Conservation (phyloP, 1,139 yeast genomes). For the Hemisphaericaspora subhashii region DNA sequence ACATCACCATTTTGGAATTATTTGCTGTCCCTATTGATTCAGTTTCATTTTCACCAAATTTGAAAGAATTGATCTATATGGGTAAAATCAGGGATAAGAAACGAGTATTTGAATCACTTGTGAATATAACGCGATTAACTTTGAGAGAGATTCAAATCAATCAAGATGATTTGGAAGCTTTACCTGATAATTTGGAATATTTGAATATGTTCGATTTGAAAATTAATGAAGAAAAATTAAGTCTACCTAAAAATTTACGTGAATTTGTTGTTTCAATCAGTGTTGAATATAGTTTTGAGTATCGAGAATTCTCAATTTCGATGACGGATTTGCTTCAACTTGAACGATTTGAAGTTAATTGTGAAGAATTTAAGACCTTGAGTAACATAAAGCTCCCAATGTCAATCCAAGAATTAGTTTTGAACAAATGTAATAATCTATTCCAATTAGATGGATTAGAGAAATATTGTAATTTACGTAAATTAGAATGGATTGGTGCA, state of each 20-base stretch:
- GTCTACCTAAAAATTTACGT: slow-evolving; percentile 2
- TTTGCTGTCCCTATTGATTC: slow-evolving; percentile 4
- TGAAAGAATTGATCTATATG: slow-evolving; percentile 4
- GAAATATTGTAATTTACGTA: slow-evolving; percentile 5
- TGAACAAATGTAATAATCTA: slow-evolving; percentile 6
- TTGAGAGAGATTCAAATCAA: slow-evolving; percentile 3
- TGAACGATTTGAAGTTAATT: slow-evolving; percentile 2
- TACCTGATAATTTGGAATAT: slow-evolving; percentile 5
- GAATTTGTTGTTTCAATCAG: slow-evolving; percentile 5
- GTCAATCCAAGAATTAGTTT: slow-evolving; percentile 3
- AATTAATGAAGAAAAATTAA: neutral
- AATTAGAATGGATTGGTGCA: slow-evolving; percentile 8
- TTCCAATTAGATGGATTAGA: slow-evolving; percentile 4
- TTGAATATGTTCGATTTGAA: slow-evolving; percentile 5
- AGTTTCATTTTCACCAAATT: neutral
- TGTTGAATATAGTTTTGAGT: slow-evolving; percentile 1
- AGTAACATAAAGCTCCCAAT: slow-evolving; percentile 5
- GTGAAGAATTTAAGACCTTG: slow-evolving; percentile 5
- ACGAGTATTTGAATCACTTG: slow-evolving; percentile 3
- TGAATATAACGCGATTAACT: slow-evolving; percentile 3
- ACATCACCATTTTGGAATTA: slow-evolving; percentile 6
- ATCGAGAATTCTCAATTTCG: slow-evolving; percentile 1
- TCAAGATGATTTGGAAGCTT: slow-evolving; percentile 3
- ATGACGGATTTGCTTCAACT: neutral
- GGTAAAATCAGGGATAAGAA: slow-evolving; percentile 4